phyloP scores from a whole-genome alignment of 2,329 filamentous ascomycete species.

The Colletotrichum sp. region DNA sequence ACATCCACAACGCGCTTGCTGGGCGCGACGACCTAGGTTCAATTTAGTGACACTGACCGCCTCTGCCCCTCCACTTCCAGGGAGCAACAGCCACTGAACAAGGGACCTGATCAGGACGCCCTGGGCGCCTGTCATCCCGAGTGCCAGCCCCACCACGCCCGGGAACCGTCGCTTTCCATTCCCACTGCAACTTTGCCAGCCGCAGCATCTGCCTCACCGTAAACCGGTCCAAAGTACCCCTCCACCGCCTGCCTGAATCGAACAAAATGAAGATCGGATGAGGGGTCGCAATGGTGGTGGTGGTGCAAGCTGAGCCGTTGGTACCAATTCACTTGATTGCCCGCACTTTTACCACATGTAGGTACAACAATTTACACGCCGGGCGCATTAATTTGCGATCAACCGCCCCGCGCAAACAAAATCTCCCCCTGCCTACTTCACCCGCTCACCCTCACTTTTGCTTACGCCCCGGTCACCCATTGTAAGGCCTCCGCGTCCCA shows the following conservation, averaged over 20 bases:
- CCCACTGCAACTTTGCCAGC: not conserved
- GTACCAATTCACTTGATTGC: not conserved
- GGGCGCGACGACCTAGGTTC: not conserved
- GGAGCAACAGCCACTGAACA: not conserved
- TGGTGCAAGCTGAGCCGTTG: not conserved
- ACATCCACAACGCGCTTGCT: not conserved
- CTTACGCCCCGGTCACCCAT: not conserved
- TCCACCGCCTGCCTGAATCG: conserved; percentile 14
- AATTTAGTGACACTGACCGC: not conserved
- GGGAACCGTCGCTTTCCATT: not conserved
- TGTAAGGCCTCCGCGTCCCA: not conserved
- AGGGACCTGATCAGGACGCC: not conserved
- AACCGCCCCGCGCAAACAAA: conserved; percentile 14
- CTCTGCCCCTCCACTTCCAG: not conserved
- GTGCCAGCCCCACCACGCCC: not conserved
- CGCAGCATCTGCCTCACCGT: not conserved
- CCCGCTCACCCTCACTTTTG: not conserved
- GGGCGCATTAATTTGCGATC: conserved; percentile 12
- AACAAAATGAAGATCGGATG: conserved; percentile 8
- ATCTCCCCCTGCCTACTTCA: not conserved
- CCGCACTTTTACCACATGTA: not conserved
- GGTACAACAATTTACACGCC: not conserved
- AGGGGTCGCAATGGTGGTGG: not conserved
- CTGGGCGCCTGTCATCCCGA: conserved; percentile 9
- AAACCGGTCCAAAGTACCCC: not conserved